A percentile compares a stretch with the other conserved stretches of the same genome.
Evolutionary conservation across 306 rosid species (phyloP).

Genomic region (Casuarina equisetifolia): DNA sequence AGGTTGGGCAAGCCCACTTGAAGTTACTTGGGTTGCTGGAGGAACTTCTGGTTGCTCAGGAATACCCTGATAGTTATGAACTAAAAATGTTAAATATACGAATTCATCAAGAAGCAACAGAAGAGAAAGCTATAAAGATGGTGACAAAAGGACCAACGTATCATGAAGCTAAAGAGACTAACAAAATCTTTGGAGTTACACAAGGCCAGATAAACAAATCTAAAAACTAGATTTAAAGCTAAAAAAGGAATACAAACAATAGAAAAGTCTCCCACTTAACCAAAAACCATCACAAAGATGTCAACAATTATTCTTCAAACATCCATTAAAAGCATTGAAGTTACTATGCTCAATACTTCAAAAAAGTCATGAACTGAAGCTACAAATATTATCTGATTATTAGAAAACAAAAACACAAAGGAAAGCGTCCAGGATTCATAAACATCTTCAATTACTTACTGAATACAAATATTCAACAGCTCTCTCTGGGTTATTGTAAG

Average conservation of each 20-base stretch:
- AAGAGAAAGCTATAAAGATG: not conserved
- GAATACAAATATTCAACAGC: slow-evolving; percentile 90
- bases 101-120: not conserved
- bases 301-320: not conserved
- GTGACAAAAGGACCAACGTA: not conserved
- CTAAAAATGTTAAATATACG: not conserved
- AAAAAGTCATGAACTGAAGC: not conserved
- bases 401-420: not conserved
- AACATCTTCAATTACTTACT: slow-evolving; percentile 45
- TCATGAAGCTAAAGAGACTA: not conserved
- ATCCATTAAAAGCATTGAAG: not conserved
- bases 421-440: not conserved
- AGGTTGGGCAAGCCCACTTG: slow-evolving; percentile 50
- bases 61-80: slow-evolving; percentile 56
- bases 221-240: not conserved
- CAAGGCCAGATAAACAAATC: not conserved
- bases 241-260: not conserved
- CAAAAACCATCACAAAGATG: not conserved
- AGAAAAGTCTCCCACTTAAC: not conserved
- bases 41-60: slow-evolving; percentile 90
- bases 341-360: not conserved
- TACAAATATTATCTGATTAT: not conserved
- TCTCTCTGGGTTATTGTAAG: slow-evolving; percentile 93
- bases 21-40: slow-evolving; percentile 49
- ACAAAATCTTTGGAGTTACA: not conserved